Base-by-base conservation (phyloP, 805 yeast genomes). In the Starmerella vaccinii region DNA sequence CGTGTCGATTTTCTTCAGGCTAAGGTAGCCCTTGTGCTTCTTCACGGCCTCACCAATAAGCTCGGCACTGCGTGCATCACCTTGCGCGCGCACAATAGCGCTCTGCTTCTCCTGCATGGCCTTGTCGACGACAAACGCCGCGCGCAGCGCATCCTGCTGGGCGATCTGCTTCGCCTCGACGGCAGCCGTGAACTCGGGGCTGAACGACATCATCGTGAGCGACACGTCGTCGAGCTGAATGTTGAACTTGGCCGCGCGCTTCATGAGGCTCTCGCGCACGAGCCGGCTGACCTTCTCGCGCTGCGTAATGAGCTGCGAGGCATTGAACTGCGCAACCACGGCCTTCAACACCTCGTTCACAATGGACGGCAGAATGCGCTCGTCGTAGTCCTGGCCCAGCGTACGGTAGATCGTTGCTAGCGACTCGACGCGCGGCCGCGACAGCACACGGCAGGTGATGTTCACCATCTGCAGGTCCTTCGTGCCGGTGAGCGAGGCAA, bases 91-190 rank as follows among this genome's bases (percentile, higher is more conserved):
- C 51, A 92, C 97, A 57, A 92, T 95, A 73, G 87, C 76, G 65
- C 94, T 95, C 70, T 92, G 97, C 68, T 92, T 92, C 71, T 92
- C 97, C 70, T 92, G 98, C 61, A 85, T 80, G 8, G 98, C 98
- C 66, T 88, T 86, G 68, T 92, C 98, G 48, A 92, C 98, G 39
- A 92, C 75, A 60, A 89, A 92, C 0, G 97, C 97, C 8, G 98
- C 97, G 68, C 95, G 82, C 71, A 92, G 97, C 19, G 98, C 97
- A 66, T 92, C 98, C 74, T 92, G 98, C 69, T 92, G 98, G 26
- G 98, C 97, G 69, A 92, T 92, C 73, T 92, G 98, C 71, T 92
- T 92, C 52, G 96, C 95, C 72, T 92, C 98, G 50, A 92, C 98
- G 4, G 97, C 97, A 41, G 84, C 81, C 38, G 97, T 89, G 68